These are phyloP conservation scores for Tulasnella sp. DNA, from an alignment of 768 basidiomycete species.

Conservation along the genomic window DNA sequence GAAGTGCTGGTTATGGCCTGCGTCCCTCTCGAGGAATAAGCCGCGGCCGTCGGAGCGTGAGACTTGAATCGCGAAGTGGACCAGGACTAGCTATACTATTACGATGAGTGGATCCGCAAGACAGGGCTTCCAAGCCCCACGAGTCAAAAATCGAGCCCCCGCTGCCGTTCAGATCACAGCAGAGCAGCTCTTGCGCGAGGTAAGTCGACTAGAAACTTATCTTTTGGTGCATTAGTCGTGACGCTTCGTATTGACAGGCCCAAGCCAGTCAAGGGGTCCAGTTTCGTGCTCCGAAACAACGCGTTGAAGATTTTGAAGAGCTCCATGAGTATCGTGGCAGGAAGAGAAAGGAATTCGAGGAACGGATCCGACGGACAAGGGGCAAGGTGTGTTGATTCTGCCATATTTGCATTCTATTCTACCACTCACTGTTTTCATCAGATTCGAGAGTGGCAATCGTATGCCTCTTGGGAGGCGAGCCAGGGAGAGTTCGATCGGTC, in stretches of 20 bases:
- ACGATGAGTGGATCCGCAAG: no score
- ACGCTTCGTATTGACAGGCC: constrained; percentile 44
- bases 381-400: constrained; percentile 24
- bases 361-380: constrained; percentile 42
- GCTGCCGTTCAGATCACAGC: constrained; percentile 96
- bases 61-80: no score
- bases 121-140: constrained; percentile 17
- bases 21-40: no score
- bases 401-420: not conserved
- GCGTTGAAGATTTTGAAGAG: constrained; percentile 90
- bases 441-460: constrained; percentile 39
- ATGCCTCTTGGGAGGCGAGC: constrained; percentile 63
- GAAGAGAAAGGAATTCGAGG: constrained; percentile 83
- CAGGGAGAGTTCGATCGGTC: constrained; percentile 96
- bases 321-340: constrained; percentile 70
- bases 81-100: no score
- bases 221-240: not conserved
- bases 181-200: constrained; percentile 94
- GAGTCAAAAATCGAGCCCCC: constrained; percentile 90
- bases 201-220: constrained; percentile 26
- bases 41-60: no score
- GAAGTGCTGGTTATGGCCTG: no score
- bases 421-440: constrained; percentile 17
- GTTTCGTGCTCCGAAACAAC: constrained; percentile 85
- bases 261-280: constrained; percentile 94